Conservation (phyloP, 2,329 filamentous ascomycete species). For the Acephala macrosclerotiorum region DNA sequence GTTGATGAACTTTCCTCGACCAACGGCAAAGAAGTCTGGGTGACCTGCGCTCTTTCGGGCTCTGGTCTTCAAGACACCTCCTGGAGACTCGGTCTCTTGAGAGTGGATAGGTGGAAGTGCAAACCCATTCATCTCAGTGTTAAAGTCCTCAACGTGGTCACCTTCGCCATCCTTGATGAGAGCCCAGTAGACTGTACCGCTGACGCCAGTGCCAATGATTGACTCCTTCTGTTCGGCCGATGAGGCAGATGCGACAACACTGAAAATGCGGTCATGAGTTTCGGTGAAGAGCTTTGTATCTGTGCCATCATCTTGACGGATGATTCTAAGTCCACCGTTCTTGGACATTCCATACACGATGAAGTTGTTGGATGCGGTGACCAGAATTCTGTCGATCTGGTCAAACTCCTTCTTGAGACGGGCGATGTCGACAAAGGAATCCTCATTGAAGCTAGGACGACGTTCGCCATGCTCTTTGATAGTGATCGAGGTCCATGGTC, state of each 20-base stretch:
- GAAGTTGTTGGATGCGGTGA: constrained; percentile 86
- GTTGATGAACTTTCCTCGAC: constrained; percentile 94
- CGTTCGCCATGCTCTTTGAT: constrained; percentile 66
- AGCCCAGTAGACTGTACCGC: constrained; percentile 96
- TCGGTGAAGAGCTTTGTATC: constrained; percentile 93
- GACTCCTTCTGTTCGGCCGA: constrained; percentile 73
- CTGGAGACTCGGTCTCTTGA: constrained; percentile 89
- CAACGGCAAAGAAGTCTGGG: constrained; percentile 93
- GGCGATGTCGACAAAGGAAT: constrained; percentile 90
- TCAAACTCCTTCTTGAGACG: constrained; percentile 97
- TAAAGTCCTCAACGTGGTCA: constrained; percentile 79
- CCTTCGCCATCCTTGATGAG: constrained; percentile 78
- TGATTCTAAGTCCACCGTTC: constrained; percentile 90
- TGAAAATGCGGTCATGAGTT: constrained; percentile 93
- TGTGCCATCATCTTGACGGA: constrained; percentile 90
- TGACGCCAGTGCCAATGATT: constrained; percentile 91
- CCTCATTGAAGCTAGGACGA: constrained; percentile 73
- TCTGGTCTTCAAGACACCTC: constrained; percentile 93
- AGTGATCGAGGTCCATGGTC: constrained; percentile 90
- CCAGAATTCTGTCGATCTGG: constrained; percentile 92
- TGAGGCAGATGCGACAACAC: constrained; percentile 81
- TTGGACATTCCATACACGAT: constrained; percentile 96
- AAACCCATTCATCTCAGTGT: constrained; percentile 86
- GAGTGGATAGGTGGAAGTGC: constrained; percentile 86
- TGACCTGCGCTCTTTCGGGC: constrained; percentile 89